A percentile compares a stretch with the other conserved stretches of the same genome.
Conservation (phyloP, 2,329 filamentous ascomycete species). For the Colletotrichum salicis region DNA sequence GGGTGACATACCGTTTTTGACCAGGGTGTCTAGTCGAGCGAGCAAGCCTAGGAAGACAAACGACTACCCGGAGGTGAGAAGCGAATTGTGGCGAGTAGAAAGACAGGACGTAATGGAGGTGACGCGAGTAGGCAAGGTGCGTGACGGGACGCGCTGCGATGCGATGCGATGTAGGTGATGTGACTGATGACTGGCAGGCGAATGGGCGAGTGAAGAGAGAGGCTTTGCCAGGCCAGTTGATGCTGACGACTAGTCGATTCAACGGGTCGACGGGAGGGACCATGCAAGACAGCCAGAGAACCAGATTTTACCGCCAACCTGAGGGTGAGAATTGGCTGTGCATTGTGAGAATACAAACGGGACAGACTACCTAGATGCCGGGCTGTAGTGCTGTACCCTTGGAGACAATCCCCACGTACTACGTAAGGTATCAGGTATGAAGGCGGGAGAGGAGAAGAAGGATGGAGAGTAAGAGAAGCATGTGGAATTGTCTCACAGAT, state of each 20-base stretch:
- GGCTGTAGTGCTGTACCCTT: not conserved
- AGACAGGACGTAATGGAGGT: constrained; percentile 1
- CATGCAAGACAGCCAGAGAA: not conserved
- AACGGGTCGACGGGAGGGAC: constrained; percentile 2
- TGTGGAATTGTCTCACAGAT: constrained; percentile 13
- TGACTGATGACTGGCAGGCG: constrained; percentile 17
- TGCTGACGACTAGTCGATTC: constrained; percentile 10
- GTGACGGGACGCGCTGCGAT: constrained; percentile 29
- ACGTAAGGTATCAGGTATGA: not conserved
- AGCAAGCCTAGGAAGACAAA: not conserved
- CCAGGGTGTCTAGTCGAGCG: constrained; percentile 19
- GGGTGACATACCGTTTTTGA: constrained; percentile 7
- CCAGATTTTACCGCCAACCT: not conserved
- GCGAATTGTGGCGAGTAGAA: constrained; percentile 3
- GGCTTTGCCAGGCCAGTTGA: not conserved
- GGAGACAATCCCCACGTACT: not conserved
- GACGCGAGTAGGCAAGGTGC: constrained; percentile 16
- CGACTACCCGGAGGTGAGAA: constrained; percentile 12
- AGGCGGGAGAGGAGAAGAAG: not conserved
- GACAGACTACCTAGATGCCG: not conserved
- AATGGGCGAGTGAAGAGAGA: constrained; percentile 10
- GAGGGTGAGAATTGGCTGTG: not conserved
- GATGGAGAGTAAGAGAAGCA: not conserved
- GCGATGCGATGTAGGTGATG: constrained; percentile 26
- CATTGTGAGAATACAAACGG: not conserved